Evolutionary conservation across 805 yeast genomes (phyloP), one percentile per base, ranked within the genome.

Genomic region (Phaffomyces opuntiae): DNA sequence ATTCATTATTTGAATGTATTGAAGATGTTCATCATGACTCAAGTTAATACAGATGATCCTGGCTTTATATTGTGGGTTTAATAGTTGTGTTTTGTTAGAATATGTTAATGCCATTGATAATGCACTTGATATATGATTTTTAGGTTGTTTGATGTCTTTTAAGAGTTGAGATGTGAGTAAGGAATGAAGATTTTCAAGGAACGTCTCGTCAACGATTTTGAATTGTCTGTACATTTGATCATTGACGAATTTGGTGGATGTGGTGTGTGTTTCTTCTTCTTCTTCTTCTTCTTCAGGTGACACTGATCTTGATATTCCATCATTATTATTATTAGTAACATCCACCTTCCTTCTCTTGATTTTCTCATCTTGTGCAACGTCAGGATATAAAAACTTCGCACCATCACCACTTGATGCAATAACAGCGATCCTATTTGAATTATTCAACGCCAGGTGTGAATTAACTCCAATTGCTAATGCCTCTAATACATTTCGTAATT

Each of bases 1-100:
- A 64, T 93, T 93, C 98, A 93, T 93, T 38, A 88, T 81, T 5
- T 97, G 86, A 38, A 91, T 87, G 62, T 93, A 95, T 47, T 87
- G 87, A 43, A 87, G 70, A 6, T 88, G 79, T 46, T 79, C 81
- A 55, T 87, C 89, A 50, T 80, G 87, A 52, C 83, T 79, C 25
- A 88, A 75, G 48, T 81, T 78, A 4, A 85, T 61, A 12, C 82
- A 72, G 49, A 86, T 55, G 7, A 84, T 67, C 40, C 90, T 73
- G 0, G 96, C 81, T 42, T 83, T 81, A 47, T 85, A 62, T 38
- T 73, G 57, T 7, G 70, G 61, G 36, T 75, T 61, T 9, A 49
- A 57, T 63, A 61, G 66, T 63, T 21, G 73, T 0, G 44, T 41
- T 45, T 88, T 74, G 63, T 89, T 87, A 36, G 89, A 81, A 56